Base-by-base conservation (phyloP, 2,329 filamentous ascomycete genomes). In the Dactylellina sp. region DNA sequence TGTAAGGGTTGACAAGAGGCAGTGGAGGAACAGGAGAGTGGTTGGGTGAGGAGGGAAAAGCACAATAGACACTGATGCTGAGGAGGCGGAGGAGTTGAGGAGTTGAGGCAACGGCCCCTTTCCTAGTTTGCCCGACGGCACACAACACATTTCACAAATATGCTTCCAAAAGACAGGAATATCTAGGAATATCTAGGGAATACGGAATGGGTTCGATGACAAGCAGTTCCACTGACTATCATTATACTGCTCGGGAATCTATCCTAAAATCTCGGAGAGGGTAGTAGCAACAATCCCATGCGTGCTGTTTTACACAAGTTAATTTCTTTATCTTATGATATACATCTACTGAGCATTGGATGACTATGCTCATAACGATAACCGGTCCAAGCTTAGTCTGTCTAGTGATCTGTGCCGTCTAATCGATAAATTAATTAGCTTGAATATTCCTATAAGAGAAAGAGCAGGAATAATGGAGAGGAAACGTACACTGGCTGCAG, bases 401-500 rank as follows among this genome's bases (percentile, higher is more conserved):
- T 79, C 78, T 39, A 76, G 77, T 16, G 78, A 79, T 56, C 78
- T 64, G 52, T 79, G 78, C 28, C 78, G 76, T 60, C 77, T 75
- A 59, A 72, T 75, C 39, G 12, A 50, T 2, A 42, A 22, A 59
- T 20, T 9, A 20, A 20, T 50, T 55, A 65, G 75, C 40, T 24
- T 56, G 16, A 16, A 32, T 3, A 6, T 20, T 11, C 20, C 35
- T 57, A 42, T 37, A 52, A 46, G 28, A 14, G 50, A 4, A 20
- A 44, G 37, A 32, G 5, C 28, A 32, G 9, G 28, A 32, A 32
- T 22, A 56, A 24, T 22, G 59, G 25, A 37, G 35, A 24, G n/a
- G 20, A 18, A 40, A 75, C 77, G 18, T 78, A 79, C 78, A 79
- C 77, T 44, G 78, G 78, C 65, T 79, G 78, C 57, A 79, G 62